Percentiles rank a stretch among this genome's conserved stretches.
Evolutionary conservation across 164 flowering plant genomes (phyloP).

Genomic region (Akebia trifoliata): DNA sequence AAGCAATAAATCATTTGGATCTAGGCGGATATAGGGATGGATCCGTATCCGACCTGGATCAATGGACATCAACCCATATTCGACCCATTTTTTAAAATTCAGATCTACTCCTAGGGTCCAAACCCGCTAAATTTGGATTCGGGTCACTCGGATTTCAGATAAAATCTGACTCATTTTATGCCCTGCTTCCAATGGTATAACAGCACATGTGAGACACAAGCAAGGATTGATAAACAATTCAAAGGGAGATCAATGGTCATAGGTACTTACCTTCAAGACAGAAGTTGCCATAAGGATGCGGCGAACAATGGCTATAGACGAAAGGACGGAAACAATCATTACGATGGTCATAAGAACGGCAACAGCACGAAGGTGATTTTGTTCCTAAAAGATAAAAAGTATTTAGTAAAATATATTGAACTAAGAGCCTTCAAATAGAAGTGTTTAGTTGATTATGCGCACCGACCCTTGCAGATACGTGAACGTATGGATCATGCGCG

Average conservation of each 20-base stretch:
- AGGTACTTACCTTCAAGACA: conserved; percentile 80
- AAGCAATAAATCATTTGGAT: too few species aligned
- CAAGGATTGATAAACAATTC: neutral
- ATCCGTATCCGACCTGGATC: too few species aligned
- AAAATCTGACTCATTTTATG: too few species aligned
- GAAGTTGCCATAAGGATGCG: conserved; percentile 97
- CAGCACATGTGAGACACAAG: neutral
- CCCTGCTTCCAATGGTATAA: neutral
- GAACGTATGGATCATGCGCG: conserved; percentile 78
- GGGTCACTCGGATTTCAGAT: too few species aligned
- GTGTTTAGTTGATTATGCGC: conserved; percentile 9
- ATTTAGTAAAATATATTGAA: conserved; percentile 1
- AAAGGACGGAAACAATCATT: conserved; percentile 62
- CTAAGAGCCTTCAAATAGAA: conserved; percentile 2
- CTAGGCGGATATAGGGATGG: too few species aligned
- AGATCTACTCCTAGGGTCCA: too few species aligned
- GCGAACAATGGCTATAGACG: conserved; percentile 83
- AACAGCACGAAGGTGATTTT: conserved; percentile 61
- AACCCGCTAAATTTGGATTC: too few species aligned
- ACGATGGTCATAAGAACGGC: conserved; percentile 76
- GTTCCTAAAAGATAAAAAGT: conserved; percentile 52
- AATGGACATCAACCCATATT: too few species aligned
- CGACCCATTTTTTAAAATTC: too few species aligned
- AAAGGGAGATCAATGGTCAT: neutral
- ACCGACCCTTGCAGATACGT: conserved; percentile 73